phyloP scores from a whole-genome alignment of 805 yeast species.

The Huiozyma naganishii region DNA sequence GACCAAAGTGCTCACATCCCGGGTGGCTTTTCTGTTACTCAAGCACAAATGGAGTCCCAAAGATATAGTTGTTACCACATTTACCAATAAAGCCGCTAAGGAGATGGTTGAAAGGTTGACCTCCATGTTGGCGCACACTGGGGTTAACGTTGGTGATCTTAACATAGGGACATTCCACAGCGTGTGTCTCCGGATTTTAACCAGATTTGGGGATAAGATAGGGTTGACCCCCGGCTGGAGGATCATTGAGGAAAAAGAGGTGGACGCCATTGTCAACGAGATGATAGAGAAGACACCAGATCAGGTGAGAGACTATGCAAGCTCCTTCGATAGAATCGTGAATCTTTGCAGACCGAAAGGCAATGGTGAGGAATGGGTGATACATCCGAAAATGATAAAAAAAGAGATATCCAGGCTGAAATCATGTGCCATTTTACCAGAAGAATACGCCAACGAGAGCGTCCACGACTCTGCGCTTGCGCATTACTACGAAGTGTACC shows the following conservation, averaged over 20 bases:
- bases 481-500: constrained; percentile 42
- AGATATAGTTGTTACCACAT: constrained; percentile 73
- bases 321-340: constrained; percentile 18
- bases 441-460: constrained; percentile 26
- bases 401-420: constrained; percentile 46
- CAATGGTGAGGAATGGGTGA: constrained; percentile 26
- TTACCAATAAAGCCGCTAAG: constrained; percentile 84
- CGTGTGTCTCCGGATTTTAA: constrained; percentile 53
- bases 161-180: constrained; percentile 87
- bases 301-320: constrained; percentile 25
- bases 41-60: constrained; percentile 45
- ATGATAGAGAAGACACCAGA: constrained; percentile 29
- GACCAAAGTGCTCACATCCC: constrained; percentile 68
- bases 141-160: constrained; percentile 33
- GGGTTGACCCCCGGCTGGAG: constrained; percentile 37
- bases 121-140: constrained; percentile 25
- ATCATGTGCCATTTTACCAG: constrained; percentile 38
- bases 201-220: constrained; percentile 40
- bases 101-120: constrained; percentile 66
- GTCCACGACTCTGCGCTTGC: constrained; percentile 27
- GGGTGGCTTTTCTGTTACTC: constrained; percentile 62
- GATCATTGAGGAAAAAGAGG: constrained; percentile 58
- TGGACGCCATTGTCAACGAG: constrained; percentile 26
- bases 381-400: constrained; percentile 33
- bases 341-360: constrained; percentile 18